Base-by-base conservation (phyloP, 306 rosid species). In the Vigna trinervia region DNA sequence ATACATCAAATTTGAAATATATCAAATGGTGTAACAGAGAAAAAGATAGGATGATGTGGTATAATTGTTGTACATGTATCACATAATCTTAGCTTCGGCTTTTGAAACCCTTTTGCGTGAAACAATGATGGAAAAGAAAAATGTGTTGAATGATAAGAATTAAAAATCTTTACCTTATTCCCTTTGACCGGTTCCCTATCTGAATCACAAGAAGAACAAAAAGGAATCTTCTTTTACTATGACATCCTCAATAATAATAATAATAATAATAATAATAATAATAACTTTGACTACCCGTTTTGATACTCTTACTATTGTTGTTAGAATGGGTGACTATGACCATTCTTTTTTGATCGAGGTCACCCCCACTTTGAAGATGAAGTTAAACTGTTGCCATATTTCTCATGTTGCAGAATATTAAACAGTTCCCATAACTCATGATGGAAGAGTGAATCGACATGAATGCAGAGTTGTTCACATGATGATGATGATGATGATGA, bases 121-220 rank as follows among this genome's bases (percentile, higher is more conserved):
- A 73, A 78, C 46, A 41, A 78, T 62, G 78, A 85, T 56, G 53
- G 72, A 36, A 78, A 69, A n/a, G 75, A 48, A 43, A 62, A 19
- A 10, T 81, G 15, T 81, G 46, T 78, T 78, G 73, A 74, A 81
- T 74, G 51, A 85, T 74, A 63, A 73, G 72, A 12, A 76, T 47
- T 72, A 77, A 67, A 77, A 67, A 73, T 73, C 76, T 81, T 78
- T 81, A 74, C 61, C 79, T 38, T 62, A 73, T 78, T 81, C 69
- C 60, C 69, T 78, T 85, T 85, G 85, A 85, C 84, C 17, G 39
- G 3, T 54, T 62, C 61, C 8, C 61, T 78, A n/a, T 83, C 50
- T 68, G 38, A 83, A 78, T 30, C 70, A 61, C 73, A 83, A 81
- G 60, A 51, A 68, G 67, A 67, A 67, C 59, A 77, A 66, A 71